Conservation (phyloP, 2,329 filamentous ascomycete species). For the Trichoderma harzianum region DNA sequence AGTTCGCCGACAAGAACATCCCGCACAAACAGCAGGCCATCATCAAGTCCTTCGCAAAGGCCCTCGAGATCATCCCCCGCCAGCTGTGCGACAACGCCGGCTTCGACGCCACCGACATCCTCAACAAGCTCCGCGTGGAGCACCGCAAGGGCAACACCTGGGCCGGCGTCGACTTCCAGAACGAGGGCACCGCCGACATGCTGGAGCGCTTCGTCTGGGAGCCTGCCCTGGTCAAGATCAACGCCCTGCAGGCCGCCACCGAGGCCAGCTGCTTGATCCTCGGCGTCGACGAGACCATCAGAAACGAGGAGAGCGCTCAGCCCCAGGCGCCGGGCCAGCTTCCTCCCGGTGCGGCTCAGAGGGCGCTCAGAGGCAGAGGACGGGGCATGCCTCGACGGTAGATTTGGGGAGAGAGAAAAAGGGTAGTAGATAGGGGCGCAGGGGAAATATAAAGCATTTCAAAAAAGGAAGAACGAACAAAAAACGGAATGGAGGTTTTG, state of each 20-base stretch:
- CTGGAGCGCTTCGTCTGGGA: slow-evolving; percentile 97
- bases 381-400: slow-evolving; percentile 86
- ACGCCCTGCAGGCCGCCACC: slow-evolving; percentile 92
- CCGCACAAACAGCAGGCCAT: slow-evolving; percentile 94
- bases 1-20: slow-evolving; percentile 88
- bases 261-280: slow-evolving; percentile 95
- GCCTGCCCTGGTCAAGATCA: slow-evolving; percentile 91
- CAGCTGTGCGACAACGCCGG: slow-evolving; percentile 98
- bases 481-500: slow-evolving; percentile 23
- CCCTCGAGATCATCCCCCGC: slow-evolving; percentile 91
- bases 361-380: slow-evolving; percentile 78
- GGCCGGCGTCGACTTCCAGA: slow-evolving; percentile 92
- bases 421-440: background rate
- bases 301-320: slow-evolving; percentile 87
- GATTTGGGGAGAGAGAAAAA: background rate
- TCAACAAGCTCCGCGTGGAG: slow-evolving; percentile 93
- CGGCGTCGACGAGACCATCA: slow-evolving; percentile 96
- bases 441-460: slow-evolving; percentile 6
- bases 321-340: slow-evolving; percentile 78
- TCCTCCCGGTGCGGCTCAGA: slow-evolving; percentile 80
- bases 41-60: slow-evolving; percentile 97
- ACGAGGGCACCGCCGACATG: slow-evolving; percentile 92
- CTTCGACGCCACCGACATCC: slow-evolving; percentile 96
- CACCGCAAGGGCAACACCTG: slow-evolving; percentile 89
- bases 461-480: slow-evolving; percentile 1